These are phyloP conservation scores for Eimeria tenella DNA, from an alignment of 169 alveolate species.

Conservation along the genomic window DNA sequence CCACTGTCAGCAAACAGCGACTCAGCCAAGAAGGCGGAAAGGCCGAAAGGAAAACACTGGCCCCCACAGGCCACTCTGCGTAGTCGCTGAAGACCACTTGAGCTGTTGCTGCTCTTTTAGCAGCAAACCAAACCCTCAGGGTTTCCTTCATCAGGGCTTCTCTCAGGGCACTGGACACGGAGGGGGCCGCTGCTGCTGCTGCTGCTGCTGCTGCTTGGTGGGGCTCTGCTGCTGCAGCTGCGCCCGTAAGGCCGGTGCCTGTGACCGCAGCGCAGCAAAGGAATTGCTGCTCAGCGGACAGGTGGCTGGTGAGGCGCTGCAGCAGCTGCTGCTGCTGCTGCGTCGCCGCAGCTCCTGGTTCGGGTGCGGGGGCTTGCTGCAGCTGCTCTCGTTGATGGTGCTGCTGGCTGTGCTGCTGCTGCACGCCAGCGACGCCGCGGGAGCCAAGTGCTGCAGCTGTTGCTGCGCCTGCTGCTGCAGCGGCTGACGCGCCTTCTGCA, in stretches of 20 bases:
- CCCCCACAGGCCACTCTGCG: slow-evolving; percentile 57
- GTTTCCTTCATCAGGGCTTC: slow-evolving; percentile 57
- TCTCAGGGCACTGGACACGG: background rate
- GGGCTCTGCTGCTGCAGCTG: background rate
- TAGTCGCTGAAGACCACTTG: slow-evolving; percentile 19
- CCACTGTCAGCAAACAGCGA: slow-evolving; percentile 21
- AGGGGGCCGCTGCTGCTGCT: slow-evolving; percentile 37
- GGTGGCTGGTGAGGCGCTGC: background rate
- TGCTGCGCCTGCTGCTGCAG: background rate
- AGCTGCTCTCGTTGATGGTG: background rate
- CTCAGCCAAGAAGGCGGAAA: slow-evolving; percentile 68
- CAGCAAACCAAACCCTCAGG: slow-evolving; percentile 62
- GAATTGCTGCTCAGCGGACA: background rate
- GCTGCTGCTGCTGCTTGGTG: slow-evolving; percentile 2
- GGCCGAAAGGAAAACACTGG: slow-evolving; percentile 39
- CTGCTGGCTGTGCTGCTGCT: background rate
- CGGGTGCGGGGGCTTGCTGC: background rate
- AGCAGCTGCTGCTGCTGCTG: slow-evolving; percentile 13
- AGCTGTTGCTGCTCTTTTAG: slow-evolving; percentile 52
- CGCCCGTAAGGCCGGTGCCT: background rate
- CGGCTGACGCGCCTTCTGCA: background rate
- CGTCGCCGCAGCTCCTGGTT: background rate
- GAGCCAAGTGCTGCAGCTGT: background rate
- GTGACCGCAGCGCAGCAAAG: background rate
- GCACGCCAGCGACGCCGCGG: background rate